Evolutionary conservation across 371 early-diverging fungal genomes (phyloP).

Genomic region (Apophysomyces sp.): DNA sequence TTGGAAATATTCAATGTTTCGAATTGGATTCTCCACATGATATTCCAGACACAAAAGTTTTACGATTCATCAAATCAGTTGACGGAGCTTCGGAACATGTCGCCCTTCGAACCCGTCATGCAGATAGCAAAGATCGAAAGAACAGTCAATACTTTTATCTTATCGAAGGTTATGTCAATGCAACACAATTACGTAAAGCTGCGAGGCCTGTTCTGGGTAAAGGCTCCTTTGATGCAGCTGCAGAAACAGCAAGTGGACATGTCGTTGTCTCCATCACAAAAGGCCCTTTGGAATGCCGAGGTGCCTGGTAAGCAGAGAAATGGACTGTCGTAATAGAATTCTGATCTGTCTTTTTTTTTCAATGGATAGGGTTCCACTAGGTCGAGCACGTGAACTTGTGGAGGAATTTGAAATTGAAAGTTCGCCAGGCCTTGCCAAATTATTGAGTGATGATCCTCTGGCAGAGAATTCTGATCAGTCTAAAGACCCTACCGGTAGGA

Average conservation of each 20-base stretch:
- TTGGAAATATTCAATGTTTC: slow-evolving; percentile 27
- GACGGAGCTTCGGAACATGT: slow-evolving; percentile 35
- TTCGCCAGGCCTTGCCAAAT: slow-evolving; percentile 29
- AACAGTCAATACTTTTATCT: slow-evolving; percentile 32
- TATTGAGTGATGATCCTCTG: slow-evolving; percentile 34
- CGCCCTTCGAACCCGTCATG: slow-evolving; percentile 31
- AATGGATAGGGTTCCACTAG: slow-evolving; percentile 29
- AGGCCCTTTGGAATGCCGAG: slow-evolving; percentile 48
- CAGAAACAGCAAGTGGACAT: slow-evolving; percentile 14
- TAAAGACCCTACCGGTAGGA: not conserved
- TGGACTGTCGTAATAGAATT: too few species aligned
- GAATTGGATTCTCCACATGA: slow-evolving; percentile 33
- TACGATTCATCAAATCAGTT: slow-evolving; percentile 33
- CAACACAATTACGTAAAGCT: slow-evolving; percentile 51
- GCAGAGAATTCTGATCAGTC: not conserved
- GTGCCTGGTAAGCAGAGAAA: slow-evolving; percentile 41
- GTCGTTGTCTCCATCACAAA: slow-evolving; percentile 23
- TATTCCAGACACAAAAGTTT: slow-evolving; percentile 31
- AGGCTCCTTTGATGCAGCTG: slow-evolving; percentile 46
- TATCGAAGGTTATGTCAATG: slow-evolving; percentile 54
- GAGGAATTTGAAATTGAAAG: slow-evolving; percentile 35
- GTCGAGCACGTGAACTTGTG: slow-evolving; percentile 37
- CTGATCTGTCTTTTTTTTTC: not conserved
- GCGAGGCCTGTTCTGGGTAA: slow-evolving; percentile 50
- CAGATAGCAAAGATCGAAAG: slow-evolving; percentile 14